Evolutionary conservation across 2,329 filamentous ascomycete species (phyloP), one percentile per base, ranked within the genome.

Genomic region (Mariannaea elegans): DNA sequence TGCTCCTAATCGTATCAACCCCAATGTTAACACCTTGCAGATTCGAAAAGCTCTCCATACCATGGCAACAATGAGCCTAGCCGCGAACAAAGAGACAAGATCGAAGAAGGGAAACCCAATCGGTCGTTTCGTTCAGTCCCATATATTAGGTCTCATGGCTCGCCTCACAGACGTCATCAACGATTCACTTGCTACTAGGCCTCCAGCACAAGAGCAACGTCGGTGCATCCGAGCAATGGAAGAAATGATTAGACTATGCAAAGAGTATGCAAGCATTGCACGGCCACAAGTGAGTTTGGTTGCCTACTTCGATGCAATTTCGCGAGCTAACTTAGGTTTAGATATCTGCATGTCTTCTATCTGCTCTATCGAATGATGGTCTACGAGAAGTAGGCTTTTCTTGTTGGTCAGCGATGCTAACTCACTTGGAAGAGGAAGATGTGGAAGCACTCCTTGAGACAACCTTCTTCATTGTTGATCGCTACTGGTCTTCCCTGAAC

Each of bases 341-440:
- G 88, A 94, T 98, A 56, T 93, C 93, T 65, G 93, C 94, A n/a
- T 97, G 92, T 72, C 81, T 99, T 12, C 88, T 97, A 63, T 93
- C 93, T 19, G 93, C 93, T 0, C 84, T 98, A 60, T 84, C 90
- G 14, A 86, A 91, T 49, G 83, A 88, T 42, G 85, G 90, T 45
- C 82, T 99, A n/a, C 88, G 92, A 62, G 84, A 92, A 61, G 82
- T 87, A 27, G 92, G 93, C 2, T 94, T 98, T 69, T 86, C 85
- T 4, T 92, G 93, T 47, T 99, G 95, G 95, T 84, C 87, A 23
- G 84, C 88, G 8, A 88, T 99, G 78, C 84, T 98, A 16, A 84
- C 79, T 24, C 86, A 89, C 50, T 82, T 98, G 46, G 89, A 90
- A 9, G 88, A 89, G 56, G 90, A 93, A 21, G 94, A 97, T 70